Evolutionary conservation across 2,329 filamentous ascomycete species (phyloP).

Genomic region (Colletotrichum sp.): DNA sequence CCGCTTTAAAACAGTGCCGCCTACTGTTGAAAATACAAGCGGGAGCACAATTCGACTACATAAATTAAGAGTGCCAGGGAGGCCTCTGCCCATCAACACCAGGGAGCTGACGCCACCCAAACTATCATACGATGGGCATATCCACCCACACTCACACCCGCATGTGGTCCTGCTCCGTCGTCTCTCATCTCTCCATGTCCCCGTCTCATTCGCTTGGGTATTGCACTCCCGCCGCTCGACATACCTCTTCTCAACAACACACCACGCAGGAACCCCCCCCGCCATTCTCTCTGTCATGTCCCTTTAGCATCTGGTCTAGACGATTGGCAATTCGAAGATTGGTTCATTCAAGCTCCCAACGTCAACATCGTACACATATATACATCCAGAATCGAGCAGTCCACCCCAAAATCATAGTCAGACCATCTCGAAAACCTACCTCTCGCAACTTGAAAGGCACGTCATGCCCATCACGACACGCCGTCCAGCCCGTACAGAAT

Average conservation of each 20-base stretch:
- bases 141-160: neutral
- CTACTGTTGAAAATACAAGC: neutral
- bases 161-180: neutral
- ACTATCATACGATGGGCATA: neutral
- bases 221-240: rapidly evolving
- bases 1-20: rapidly evolving
- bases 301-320: neutral
- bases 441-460: neutral
- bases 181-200: neutral
- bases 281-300: neutral
- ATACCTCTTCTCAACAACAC: neutral
- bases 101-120: neutral
- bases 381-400: neutral
- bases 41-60: neutral
- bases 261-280: neutral
- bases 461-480: neutral
- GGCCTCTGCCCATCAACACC: neutral
- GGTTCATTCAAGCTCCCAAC: neutral
- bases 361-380: neutral
- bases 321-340: neutral
- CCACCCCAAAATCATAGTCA: neutral
- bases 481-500: neutral
- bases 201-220: neutral
- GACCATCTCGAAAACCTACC: neutral
- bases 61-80: neutral